These are phyloP conservation scores for Globisporangium apiculatum DNA, from an alignment of 352 stramenopile species.

Conservation along the genomic window DNA sequence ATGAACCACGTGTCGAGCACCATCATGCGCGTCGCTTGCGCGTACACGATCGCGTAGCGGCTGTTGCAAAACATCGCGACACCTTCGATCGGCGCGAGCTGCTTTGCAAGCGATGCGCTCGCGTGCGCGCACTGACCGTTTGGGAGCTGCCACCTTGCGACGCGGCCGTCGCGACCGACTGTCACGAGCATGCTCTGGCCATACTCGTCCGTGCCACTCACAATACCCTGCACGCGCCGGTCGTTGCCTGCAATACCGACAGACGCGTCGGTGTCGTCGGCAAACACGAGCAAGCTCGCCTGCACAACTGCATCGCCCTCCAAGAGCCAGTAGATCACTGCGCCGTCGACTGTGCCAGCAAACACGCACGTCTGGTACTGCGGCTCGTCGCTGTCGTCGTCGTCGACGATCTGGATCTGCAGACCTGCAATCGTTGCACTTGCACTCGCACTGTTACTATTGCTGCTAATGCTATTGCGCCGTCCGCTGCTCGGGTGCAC, in stretches of 20 bases:
- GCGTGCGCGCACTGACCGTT: conserved; percentile 56
- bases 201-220: conserved; percentile 72
- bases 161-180: conserved; percentile 37
- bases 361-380: conserved; percentile 62
- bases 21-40: conserved; percentile 66
- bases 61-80: conserved; percentile 72
- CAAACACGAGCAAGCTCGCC: conserved; percentile 57
- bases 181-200: conserved; percentile 67
- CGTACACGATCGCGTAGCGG: conserved; percentile 63
- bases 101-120: conserved; percentile 39
- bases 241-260: background rate
- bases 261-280: background rate
- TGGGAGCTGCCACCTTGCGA: conserved; percentile 61
- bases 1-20: conserved; percentile 77
- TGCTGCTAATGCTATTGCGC: background rate
- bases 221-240: conserved; percentile 35
- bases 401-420: conserved; percentile 36
- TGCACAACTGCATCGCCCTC: conserved; percentile 51
- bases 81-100: conserved; percentile 55
- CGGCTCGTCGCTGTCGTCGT: conserved; percentile 24
- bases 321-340: conserved; percentile 69
- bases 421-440: conserved; percentile 6
- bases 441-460: background rate
- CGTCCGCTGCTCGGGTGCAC: background rate
- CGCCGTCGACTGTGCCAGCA: conserved; percentile 51